Evolutionary conservation across 2,329 filamentous ascomycete genomes (phyloP).

Genomic region (Calonectria pseudoreteaudii): DNA sequence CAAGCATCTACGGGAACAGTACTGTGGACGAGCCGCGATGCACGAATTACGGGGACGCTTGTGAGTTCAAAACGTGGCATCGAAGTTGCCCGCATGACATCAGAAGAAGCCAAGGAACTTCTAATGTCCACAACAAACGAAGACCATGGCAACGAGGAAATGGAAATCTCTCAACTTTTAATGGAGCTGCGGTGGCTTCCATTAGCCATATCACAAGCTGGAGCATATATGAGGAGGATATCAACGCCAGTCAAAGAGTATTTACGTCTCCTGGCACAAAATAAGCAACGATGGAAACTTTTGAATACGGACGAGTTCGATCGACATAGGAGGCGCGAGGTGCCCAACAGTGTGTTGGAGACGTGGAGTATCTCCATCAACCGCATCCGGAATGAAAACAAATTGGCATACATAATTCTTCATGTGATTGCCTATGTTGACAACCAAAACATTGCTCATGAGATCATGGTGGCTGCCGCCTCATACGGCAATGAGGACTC

Average conservation of each 20-base stretch:
- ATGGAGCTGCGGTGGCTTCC: slow-evolving; percentile 44
- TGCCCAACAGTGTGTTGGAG: slow-evolving; percentile 48
- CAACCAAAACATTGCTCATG: slow-evolving; percentile 45
- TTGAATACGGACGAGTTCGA: slow-evolving; percentile 39
- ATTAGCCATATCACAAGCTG: slow-evolving; percentile 48
- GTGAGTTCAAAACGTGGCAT: slow-evolving; percentile 37
- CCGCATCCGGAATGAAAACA: slow-evolving; percentile 43
- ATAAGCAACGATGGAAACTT: slow-evolving; percentile 38
- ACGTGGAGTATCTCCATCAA: slow-evolving; percentile 50
- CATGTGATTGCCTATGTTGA: slow-evolving; percentile 47
- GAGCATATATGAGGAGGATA: slow-evolving; percentile 46
- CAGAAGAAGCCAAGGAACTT: slow-evolving; percentile 28
- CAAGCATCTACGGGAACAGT: slow-evolving; percentile 36
- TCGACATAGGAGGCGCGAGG: slow-evolving; percentile 40
- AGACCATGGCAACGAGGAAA: slow-evolving; percentile 12
- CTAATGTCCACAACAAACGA: background rate
- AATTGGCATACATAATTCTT: slow-evolving; percentile 45
- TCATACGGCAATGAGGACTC: background rate
- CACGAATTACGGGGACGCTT: slow-evolving; percentile 41
- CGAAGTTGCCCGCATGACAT: slow-evolving; percentile 38
- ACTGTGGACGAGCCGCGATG: slow-evolving; percentile 49
- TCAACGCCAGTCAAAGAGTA: slow-evolving; percentile 40
- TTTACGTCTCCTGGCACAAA: slow-evolving; percentile 36
- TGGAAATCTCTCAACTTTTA: slow-evolving; percentile 23
- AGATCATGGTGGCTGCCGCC: slow-evolving; percentile 39